These are phyloP conservation scores for Aegilops speltoides DNA, from an alignment of 176 grass and related monocot species.

Conservation along the genomic window DNA sequence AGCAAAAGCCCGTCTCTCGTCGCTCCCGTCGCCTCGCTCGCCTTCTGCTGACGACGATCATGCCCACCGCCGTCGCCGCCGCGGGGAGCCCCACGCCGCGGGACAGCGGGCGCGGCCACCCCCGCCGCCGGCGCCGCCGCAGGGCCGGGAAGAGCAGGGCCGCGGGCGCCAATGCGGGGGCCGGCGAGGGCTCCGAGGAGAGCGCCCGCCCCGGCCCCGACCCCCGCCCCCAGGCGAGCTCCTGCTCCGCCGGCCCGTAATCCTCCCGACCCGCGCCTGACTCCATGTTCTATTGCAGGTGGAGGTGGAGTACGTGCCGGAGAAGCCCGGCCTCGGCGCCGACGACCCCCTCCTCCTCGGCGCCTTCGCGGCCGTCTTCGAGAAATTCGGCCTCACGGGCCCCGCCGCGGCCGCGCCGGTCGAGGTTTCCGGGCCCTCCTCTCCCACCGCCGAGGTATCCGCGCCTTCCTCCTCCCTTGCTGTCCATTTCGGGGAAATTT, in stretches of 20 bases:
- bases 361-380: conserved; percentile 72
- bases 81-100: too few species aligned
- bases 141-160: conserved; percentile 49
- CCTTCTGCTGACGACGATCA: too few species aligned
- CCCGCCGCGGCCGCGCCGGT: background rate
- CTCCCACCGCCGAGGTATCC: background rate
- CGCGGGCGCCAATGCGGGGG: conserved; percentile 14
- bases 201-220: background rate
- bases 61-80: too few species aligned
- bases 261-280: background rate
- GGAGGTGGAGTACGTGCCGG: conserved; percentile 83
- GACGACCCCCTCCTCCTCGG: conserved; percentile 56
- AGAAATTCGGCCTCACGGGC: conserved; percentile 81
- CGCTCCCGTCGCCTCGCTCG: too few species aligned
- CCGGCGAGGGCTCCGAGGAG: conserved; percentile 22
- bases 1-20: too few species aligned
- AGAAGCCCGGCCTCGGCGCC: conserved; percentile 50
- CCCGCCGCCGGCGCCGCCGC: conserved; percentile 38
- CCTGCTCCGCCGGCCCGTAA: background rate
- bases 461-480: background rate
- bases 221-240: conserved; percentile 27
- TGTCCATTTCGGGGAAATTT: background rate
- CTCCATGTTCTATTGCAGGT: background rate
- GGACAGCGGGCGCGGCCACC: background rate
- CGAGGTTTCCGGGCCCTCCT: conserved; percentile 31